phyloP scores from a whole-genome alignment of 345 rosid genomes.

The Moricandia arvensis region DNA sequence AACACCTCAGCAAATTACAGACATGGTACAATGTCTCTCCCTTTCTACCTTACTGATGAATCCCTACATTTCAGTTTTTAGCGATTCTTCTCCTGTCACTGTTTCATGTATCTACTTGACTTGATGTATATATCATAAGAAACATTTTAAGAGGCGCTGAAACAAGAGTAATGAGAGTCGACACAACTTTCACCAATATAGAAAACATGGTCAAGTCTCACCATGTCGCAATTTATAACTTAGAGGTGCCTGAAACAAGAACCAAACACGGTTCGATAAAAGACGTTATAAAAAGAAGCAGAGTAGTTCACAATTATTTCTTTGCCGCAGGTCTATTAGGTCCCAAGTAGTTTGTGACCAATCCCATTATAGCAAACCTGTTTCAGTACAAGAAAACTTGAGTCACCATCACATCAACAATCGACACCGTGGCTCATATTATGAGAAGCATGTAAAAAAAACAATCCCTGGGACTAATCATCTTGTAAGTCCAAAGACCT shows the following conservation, averaged over 20 bases:
- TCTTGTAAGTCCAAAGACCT: neutral
- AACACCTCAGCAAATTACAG: constrained; percentile 82
- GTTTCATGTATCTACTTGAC: neutral
- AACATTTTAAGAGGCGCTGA: neutral
- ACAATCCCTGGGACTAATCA: neutral
- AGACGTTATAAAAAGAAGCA: neutral
- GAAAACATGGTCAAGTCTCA: neutral
- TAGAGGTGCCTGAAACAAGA: constrained; percentile 15
- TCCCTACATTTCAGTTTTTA: constrained; percentile 18
- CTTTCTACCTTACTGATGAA: constrained; percentile 63
- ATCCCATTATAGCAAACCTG: constrained; percentile 99
- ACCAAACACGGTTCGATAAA: constrained; percentile 16
- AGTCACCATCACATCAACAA: constrained; percentile 15
- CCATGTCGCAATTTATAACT: neutral
- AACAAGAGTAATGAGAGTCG: neutral
- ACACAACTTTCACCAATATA: neutral
- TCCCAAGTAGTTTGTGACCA: constrained; percentile 90
- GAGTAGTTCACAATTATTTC: constrained; percentile 22
- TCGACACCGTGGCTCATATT: neutral
- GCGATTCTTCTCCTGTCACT: constrained; percentile 17
- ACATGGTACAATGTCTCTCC: constrained; percentile 75
- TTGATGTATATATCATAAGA: constrained; percentile 13
- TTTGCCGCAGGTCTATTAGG: constrained; percentile 66
- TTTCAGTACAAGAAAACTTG: constrained; percentile 3
- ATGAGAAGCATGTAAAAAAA: neutral